Base-by-base conservation (phyloP, 2,329 filamentous ascomycete genomes). In the Nemania sp. region DNA sequence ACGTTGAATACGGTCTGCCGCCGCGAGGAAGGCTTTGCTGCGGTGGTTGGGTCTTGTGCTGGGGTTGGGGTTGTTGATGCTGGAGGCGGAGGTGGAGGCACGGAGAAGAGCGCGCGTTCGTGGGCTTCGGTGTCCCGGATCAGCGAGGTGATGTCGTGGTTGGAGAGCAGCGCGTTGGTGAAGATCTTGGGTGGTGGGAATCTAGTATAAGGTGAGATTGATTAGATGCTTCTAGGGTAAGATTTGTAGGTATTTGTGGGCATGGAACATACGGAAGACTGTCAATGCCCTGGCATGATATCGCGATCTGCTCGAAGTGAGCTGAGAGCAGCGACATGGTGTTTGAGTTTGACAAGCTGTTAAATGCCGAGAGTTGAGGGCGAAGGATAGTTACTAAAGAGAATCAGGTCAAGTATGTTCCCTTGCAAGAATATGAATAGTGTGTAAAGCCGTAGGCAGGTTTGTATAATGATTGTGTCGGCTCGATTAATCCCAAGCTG, bases 71-170 rank as follows among this genome's bases (percentile, higher is more conserved):
- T 77, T 70, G 68, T 76, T 59, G 66, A 72, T 45, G 66, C 75
- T 34, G 67, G 80, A 3, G 79, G 78, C 5, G 75, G 79, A 0
- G 89, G 83, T 0, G 89, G 85, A 1, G 93, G 91, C 0, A 96
- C 86, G 31, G 93, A 95, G 77, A 97, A 99, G 15, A 99, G 84
- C 6, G 93, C 93, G 66, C 92, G 88, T 72, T 99, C 94, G 74
- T 97, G 93, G 19, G 88, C 77, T 73, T 99, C 94, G 3, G 93
- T 97, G 71, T 99, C 94, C 56, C 94, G 89, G 66, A 99, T 97
- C 42, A 99, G 78, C 11, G 90, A 84, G 3, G 94, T 97, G 64
- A 99, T 97, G 72, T 99, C 94, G 72, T 92, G 87, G 62, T 86
- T 86, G 52, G 88, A 86, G 43, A 97, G 85, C 33, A 99, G 81